Evolutionary conservation across 2,329 filamentous ascomycete genomes (phyloP).

Genomic region (Cercospora zeae-maydis): DNA sequence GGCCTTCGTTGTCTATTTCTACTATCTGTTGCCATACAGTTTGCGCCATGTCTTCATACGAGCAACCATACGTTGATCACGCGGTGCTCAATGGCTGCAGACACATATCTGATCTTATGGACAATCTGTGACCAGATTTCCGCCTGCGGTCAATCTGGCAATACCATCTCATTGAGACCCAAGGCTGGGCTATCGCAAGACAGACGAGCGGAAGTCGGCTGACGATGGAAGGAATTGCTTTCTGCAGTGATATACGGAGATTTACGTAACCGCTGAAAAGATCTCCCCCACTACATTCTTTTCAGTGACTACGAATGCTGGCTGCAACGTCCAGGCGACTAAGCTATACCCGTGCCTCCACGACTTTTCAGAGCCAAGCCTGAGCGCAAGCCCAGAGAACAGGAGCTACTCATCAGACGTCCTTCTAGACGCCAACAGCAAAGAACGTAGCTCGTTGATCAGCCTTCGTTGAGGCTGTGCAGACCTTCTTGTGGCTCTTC

Average conservation of each 20-base stretch:
- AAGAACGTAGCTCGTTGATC: background rate
- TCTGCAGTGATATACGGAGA: background rate
- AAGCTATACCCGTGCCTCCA: background rate
- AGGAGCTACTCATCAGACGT: background rate
- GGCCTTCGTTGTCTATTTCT: no score
- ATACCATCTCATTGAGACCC: background rate
- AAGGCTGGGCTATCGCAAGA: background rate
- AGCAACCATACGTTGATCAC: no score
- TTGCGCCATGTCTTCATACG: no score
- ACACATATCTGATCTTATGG: no score
- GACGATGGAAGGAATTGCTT: background rate
- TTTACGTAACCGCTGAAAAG: background rate
- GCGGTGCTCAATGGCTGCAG: no score
- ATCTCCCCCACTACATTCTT: background rate
- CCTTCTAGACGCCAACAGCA: background rate
- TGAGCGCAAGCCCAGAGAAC: background rate
- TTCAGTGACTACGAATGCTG: background rate
- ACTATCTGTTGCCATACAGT: no score
- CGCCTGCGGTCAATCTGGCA: no score
- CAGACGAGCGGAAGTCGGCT: background rate
- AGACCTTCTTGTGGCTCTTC: conserved; percentile 47
- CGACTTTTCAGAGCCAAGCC: background rate
- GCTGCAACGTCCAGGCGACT: background rate
- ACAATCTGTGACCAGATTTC: no score
- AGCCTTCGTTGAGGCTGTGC: conserved; percentile 10